Evolutionary conservation across 352 stramenopile genomes (phyloP), one percentile per base, ranked within the genome.

Genomic region (Pythium phragmitis): DNA sequence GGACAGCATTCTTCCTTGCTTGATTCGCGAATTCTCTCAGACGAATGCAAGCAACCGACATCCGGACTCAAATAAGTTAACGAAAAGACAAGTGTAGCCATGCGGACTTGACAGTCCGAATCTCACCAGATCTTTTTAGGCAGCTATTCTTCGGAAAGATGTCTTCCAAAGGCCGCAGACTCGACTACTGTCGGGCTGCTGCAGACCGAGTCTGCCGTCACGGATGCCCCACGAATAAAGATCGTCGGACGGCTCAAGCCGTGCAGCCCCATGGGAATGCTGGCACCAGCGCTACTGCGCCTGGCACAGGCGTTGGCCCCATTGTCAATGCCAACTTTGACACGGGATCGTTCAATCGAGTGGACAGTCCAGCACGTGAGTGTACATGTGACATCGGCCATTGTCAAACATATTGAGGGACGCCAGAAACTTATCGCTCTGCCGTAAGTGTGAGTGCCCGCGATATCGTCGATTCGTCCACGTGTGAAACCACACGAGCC

Each of bases 1-100:
- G 9, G 86, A 82, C 36, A 94, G 69, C 86, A 94, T 94, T 7
- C 34, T 53, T 53, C 26, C 47, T 12, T 0, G 46, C 46, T 3
- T 9, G 21, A 16, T 42, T 42, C 37, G 11, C 37, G 37, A 42
- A 2, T 16, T 42, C 37, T 17, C 39, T 19, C 5, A 30, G 49
- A 28, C 49, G 26, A 3, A 30, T 30, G 3, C 26, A 5, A 30
- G 4, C 4, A 59, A 59, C 52, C 37, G 13, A 50, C 1, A 21
- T 19, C 39, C 17, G 39, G 46, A 33, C 46, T 52, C 46, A n/a
- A 7, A 52, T 46, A 46, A 19, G 39, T 46, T 46, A 46, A 46
- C 39, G 13, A 46, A 14, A 30, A 16, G 46, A 30, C 17, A 30
- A 51, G 23, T 51, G 46, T 33, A 51, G 46, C 46, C 46, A 51